Evolutionary conservation across 1,284 basidiomycete genomes (phyloP).

Genomic region (Lentinula novae-zelandiae): DNA sequence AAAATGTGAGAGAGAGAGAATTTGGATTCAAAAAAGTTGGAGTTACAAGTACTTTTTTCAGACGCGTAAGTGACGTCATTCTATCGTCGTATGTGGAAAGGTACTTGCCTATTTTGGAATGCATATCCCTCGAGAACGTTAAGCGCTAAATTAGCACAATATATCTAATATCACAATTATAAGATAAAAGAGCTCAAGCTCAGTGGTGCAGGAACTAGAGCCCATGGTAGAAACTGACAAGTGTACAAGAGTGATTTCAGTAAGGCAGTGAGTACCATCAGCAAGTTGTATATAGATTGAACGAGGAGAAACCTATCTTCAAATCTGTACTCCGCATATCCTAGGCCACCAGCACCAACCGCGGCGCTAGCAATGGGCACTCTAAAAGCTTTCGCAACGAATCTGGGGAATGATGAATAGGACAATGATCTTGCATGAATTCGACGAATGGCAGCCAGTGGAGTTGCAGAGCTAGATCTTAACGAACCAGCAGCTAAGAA

Average conservation of each 20-base stretch:
- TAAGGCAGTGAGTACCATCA: too few relatives aligned
- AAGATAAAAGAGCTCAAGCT: too few relatives aligned
- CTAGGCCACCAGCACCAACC: slow-evolving; percentile 84
- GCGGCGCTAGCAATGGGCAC: slow-evolving; percentile 84
- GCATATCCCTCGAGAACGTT: too few relatives aligned
- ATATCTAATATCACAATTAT: too few relatives aligned
- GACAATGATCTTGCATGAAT: slow-evolving; percentile 72
- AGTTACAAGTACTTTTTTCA: neutral
- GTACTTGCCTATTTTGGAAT: neutral
- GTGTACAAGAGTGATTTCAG: too few relatives aligned
- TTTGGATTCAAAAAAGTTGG: neutral
- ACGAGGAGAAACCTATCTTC: slow-evolving; percentile 54
- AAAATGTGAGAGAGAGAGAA: neutral
- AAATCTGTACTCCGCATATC: slow-evolving; percentile 92
- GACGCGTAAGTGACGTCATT: neutral
- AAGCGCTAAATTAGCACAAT: too few relatives aligned
- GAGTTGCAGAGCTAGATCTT: neutral
- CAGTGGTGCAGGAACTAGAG: too few relatives aligned
- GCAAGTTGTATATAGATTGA: too few relatives aligned
- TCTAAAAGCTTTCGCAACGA: slow-evolving; percentile 79
- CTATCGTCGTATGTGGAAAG: neutral
- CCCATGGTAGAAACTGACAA: too few relatives aligned
- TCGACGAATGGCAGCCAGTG: neutral
- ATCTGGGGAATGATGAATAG: slow-evolving; percentile 79
- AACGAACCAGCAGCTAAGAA: slow-evolving; percentile 10